Conservation (phyloP, 352 stramenopile genomes). For the Plasmopara viticola region DNA sequence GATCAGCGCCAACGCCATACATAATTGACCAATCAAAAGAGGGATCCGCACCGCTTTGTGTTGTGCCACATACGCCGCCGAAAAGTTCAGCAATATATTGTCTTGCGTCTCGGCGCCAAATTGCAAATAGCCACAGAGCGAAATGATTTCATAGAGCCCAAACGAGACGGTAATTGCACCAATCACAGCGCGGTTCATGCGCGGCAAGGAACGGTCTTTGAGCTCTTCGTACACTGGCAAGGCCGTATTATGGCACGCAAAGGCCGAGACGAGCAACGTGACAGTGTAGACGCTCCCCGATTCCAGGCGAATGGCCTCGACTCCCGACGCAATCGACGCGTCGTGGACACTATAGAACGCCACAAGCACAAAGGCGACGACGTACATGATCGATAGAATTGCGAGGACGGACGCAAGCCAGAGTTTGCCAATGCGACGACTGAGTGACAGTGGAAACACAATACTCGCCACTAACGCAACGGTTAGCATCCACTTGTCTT, state of each 20-base stretch:
- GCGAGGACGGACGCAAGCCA: slow-evolving; percentile 53
- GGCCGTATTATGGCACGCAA: slow-evolving; percentile 74
- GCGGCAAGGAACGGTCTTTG: slow-evolving; percentile 35
- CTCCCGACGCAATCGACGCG: slow-evolving; percentile 3
- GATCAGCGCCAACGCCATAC: slow-evolving; percentile 58
- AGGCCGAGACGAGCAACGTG: slow-evolving; percentile 65
- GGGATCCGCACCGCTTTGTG: slow-evolving; percentile 38
- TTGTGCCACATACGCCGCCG: slow-evolving; percentile 41
- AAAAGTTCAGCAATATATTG: slow-evolving; percentile 78
- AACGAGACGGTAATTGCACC: slow-evolving; percentile 61
- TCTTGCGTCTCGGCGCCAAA: slow-evolving; percentile 57
- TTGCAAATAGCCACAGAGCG: slow-evolving; percentile 62
- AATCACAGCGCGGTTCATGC: slow-evolving; percentile 62
- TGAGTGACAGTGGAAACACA: slow-evolving; percentile 58
- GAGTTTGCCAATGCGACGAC: slow-evolving; percentile 52
- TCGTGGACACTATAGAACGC: slow-evolving; percentile 28
- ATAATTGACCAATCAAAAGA: slow-evolving; percentile 49
- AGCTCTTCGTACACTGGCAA: slow-evolving; percentile 75
- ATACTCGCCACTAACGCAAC: slow-evolving; percentile 25
- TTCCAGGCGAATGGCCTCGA: slow-evolving; percentile 49
- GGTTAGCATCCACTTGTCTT: slow-evolving; percentile 54
- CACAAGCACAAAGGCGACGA: slow-evolving; percentile 53
- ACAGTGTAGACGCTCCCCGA: slow-evolving; percentile 65
- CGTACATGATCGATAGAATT: slow-evolving; percentile 62
- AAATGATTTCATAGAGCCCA: slow-evolving; percentile 63